phyloP scores from a whole-genome alignment of 2,329 filamentous ascomycete species.

The Xylogone sp. region DNA sequence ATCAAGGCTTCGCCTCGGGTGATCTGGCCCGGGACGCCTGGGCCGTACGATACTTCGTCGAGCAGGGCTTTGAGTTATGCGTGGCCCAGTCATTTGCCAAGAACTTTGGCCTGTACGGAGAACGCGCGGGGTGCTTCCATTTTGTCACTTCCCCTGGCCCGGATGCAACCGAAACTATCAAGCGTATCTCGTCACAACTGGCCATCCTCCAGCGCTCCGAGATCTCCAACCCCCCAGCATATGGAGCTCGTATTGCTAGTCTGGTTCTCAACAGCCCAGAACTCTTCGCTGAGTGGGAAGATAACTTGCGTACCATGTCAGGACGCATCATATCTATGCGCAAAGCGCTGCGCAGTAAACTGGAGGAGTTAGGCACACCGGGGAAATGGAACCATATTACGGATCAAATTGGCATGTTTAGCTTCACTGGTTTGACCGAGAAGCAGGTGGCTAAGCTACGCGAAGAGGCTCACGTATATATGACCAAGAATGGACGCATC shows the following conservation, averaged over 20 bases:
- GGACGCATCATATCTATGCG: conserved; percentile 95
- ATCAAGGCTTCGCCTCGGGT: conserved; percentile 96
- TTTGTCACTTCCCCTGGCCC: conserved; percentile 72
- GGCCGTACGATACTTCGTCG: conserved; percentile 91
- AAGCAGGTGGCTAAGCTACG: conserved; percentile 69
- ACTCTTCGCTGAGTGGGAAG: conserved; percentile 85
- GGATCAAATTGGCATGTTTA: conserved; percentile 99
- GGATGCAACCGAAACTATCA: conserved; percentile 56
- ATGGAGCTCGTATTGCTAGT: conserved; percentile 85
- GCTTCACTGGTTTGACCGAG: conserved; percentile 78
- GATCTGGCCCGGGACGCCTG: conserved; percentile 80
- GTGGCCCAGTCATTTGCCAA: conserved; percentile 95
- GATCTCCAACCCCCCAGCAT: conserved; percentile 94
- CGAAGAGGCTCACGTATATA: conserved; percentile 73
- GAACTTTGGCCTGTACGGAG: conserved; percentile 96
- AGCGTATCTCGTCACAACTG: conserved; percentile 78
- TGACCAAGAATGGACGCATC: conserved; percentile 97
- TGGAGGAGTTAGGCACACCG: conserved; percentile 82
- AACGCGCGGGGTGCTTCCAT: conserved; percentile 95
- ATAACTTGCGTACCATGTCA: conserved; percentile 88
- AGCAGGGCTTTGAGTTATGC: conserved; percentile 84
- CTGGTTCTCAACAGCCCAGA: conserved; percentile 76
- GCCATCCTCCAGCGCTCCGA: conserved; percentile 94
- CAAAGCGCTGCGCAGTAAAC: conserved; percentile 67
- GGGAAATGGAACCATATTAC: conserved; percentile 97